Percentiles rank a stretch among this genome's conserved stretches.
phyloP scores from a whole-genome alignment of 208 protist genomes.

The Acanthamoeba castellanii region DNA sequence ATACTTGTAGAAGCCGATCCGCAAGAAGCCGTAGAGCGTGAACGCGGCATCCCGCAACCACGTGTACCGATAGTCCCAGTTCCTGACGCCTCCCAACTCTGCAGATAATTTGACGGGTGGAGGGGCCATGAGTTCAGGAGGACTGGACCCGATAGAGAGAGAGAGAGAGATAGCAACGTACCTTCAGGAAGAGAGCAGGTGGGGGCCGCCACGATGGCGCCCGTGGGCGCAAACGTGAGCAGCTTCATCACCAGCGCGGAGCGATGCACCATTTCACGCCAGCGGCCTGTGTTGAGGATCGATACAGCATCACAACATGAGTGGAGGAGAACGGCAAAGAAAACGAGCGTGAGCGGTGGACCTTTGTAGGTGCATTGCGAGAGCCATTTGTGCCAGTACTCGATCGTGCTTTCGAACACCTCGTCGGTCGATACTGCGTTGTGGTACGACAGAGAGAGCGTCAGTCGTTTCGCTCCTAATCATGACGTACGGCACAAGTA shows the following conservation, averaged over 20 bases:
- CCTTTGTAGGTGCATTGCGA: conserved; percentile 82
- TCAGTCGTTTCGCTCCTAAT: neutral
- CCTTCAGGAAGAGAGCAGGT: conserved; percentile 83
- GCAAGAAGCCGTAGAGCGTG: conserved; percentile 85
- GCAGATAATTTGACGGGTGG: neutral
- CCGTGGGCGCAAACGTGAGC: conserved; percentile 81
- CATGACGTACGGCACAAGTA: neutral
- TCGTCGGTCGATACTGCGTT: conserved; percentile 9
- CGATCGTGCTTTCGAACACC: conserved; percentile 76
- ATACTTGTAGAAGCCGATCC: conserved; percentile 86
- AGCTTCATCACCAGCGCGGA: conserved; percentile 84
- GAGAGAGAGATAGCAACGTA: neutral
- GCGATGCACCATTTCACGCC: conserved; percentile 82
- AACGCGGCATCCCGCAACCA: conserved; percentile 86
- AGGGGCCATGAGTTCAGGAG: neutral
- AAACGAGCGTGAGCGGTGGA: neutral
- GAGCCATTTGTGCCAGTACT: conserved; percentile 87
- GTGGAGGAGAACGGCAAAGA: neutral
- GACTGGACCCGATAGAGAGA: neutral
- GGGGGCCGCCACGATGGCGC: conserved; percentile 83
- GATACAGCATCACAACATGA: neutral
- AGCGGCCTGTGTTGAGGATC: conserved; percentile 70
- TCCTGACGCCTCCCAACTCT: conserved; percentile 81
- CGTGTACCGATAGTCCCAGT: conserved; percentile 87
- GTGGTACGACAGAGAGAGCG: neutral